Base-by-base conservation (phyloP, 768 basidiomycete species). In the Trametes cingulata region DNA sequence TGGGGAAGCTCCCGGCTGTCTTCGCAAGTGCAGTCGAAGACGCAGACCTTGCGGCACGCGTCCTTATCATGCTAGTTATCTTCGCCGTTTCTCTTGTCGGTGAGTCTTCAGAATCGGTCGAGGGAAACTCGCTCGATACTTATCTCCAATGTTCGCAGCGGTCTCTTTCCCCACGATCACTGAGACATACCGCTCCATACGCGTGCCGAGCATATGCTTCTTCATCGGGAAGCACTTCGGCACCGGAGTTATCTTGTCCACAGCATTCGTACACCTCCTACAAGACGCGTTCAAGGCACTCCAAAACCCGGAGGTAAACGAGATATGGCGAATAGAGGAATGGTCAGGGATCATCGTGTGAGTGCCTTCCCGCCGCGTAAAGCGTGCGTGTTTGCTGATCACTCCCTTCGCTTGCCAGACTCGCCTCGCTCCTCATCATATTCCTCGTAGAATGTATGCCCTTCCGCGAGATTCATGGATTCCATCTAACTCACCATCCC, bases 211-310 rank as follows among this genome's bases (percentile, higher is more conserved):
- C 22, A 75, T 89, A 15, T 67, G 87, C 17, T 93, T 93, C 70
- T 93, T 93, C 72, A 77, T 91, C n/a, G 90, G 88, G 39, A 93
- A 92, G 67, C 91, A 93, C 69, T 92, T 93, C 65, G 91, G 91
- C 36, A 93, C 91, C 14, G 90, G 90, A 12, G 90, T 91, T 14
- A 93, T 93, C 35, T 71, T 93, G 4, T 85, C 91, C 3, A 93
- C 91, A 0, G 91, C 90, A 0, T 93, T 93, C 65, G 85, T 88
- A 17, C 91, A 93, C 70, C 77, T 93, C 9, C 76, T 93, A 13
- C 87, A 90, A 63, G 90, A 92, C 58, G 84, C 90, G 0, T 92
- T 90, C 66, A 80, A 80, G 55, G 79, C 82, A 0, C 76, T 93
- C 1, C 75, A 76, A 42, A 74, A 80, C 56, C 76, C 77, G 0